These are phyloP conservation scores for Serendipita sp. DNA, from an alignment of 768 basidiomycete species.

Conservation along the genomic window DNA sequence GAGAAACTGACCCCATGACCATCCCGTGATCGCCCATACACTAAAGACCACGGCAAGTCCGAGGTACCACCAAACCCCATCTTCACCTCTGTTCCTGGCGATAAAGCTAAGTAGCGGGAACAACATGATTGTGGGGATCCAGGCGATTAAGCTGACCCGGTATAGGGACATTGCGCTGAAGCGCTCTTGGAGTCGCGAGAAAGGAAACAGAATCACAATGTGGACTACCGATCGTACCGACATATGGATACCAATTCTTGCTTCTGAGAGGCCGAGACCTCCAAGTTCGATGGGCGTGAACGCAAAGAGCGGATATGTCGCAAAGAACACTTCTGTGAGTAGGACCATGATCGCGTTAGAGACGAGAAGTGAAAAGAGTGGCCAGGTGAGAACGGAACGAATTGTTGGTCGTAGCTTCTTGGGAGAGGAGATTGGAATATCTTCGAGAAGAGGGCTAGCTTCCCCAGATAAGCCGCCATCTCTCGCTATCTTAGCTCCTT, in stretches of 20 bases:
- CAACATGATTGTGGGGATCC: not conserved
- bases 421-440: not conserved
- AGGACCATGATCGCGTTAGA: not conserved
- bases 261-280: constrained; percentile 22
- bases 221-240: not conserved
- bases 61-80: not conserved
- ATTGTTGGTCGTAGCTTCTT: not conserved
- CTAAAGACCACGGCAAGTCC: not conserved
- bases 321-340: not conserved
- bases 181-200: not conserved
- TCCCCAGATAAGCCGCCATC: not conserved
- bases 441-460: not conserved
- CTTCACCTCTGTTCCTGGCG: not conserved
- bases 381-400: not conserved
- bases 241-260: constrained; percentile 21
- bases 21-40: not conserved
- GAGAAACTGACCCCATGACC: not conserved
- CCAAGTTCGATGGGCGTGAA: constrained; percentile 25
- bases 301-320: constrained; percentile 24
- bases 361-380: not conserved
- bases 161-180: not conserved
- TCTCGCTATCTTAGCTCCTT: not conserved
- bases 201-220: not conserved
- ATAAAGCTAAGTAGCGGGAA: not conserved
- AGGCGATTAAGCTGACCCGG: not conserved